A percentile compares a stretch with the other conserved stretches of the same genome.
Evolutionary conservation across 2,329 filamentous ascomycete species (phyloP).

Genomic region (Ophiocordyceps camponoti-leonardi): DNA sequence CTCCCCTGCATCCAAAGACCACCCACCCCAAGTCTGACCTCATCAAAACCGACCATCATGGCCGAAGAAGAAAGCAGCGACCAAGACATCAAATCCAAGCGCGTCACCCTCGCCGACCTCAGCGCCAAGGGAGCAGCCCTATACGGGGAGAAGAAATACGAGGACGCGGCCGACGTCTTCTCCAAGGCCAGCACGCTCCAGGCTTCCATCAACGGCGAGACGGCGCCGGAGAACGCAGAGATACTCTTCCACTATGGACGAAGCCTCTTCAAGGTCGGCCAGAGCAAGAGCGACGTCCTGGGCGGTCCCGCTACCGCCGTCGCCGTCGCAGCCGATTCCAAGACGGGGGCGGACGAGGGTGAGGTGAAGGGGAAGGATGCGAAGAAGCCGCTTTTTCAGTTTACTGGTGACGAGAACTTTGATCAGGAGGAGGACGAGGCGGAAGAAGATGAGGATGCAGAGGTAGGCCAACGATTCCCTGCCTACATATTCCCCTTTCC

Average conservation of each 20-base stretch:
- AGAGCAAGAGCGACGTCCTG: constrained; percentile 86
- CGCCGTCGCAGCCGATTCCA: constrained; percentile 24
- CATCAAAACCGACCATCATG: no score
- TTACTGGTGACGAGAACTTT: constrained; percentile 88
- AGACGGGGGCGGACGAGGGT: constrained; percentile 22
- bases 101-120: constrained; percentile 58
- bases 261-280: constrained; percentile 82
- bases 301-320: constrained; percentile 57
- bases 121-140: constrained; percentile 66
- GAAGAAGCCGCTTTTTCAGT: constrained; percentile 76
- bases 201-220: constrained; percentile 80
- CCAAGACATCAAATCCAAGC: constrained; percentile 30
- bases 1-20: no score
- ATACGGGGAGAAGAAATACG: constrained; percentile 80
- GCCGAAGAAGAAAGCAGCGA: constrained; percentile 10
- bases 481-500: background rate
- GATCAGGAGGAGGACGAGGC: constrained; percentile 60
- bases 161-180: constrained; percentile 72
- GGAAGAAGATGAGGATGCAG: constrained; percentile 21
- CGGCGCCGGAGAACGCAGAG: constrained; percentile 79
- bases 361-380: constrained; percentile 8
- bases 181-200: constrained; percentile 81
- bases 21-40: no score
- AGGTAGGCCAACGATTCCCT: constrained; percentile 10
- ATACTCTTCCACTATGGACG: constrained; percentile 89